These are phyloP conservation scores for Sarocladium brachiariae DNA, from an alignment of 2,329 filamentous ascomycete species.

Conservation along the genomic window DNA sequence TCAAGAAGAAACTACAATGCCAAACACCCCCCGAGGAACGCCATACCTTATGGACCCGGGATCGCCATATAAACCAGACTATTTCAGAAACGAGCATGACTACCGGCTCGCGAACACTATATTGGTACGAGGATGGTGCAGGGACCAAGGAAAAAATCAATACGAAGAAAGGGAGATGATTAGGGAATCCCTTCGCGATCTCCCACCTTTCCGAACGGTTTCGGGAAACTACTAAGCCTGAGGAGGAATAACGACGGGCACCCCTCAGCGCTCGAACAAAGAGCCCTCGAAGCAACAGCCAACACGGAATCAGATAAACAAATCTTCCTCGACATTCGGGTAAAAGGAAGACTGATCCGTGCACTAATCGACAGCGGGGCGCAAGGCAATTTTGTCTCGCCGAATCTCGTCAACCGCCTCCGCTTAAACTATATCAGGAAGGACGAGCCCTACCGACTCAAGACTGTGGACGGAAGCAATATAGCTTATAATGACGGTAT, in stretches of 20 bases:
- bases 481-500: no score
- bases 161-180: neutral
- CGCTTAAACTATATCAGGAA: neutral
- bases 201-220: neutral
- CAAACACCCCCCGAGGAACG: neutral
- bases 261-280: neutral
- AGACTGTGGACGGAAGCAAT: no score
- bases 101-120: neutral
- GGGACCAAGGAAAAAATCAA: neutral
- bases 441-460: no score
- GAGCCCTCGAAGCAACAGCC: neutral
- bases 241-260: neutral
- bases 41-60: no score
- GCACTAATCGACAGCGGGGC: conserved; percentile 1
- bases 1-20: neutral
- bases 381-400: conserved; percentile 2
- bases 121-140: neutral
- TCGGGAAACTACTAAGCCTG: neutral
- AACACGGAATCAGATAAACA: neutral
- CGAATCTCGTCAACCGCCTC: neutral
- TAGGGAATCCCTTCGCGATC: no score
- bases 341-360: neutral
- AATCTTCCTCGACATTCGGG: neutral
- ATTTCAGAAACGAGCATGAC: neutral
- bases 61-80: no score